Evolutionary conservation across 2,329 filamentous ascomycete genomes (phyloP).

Genomic region (Beauveria sp.): DNA sequence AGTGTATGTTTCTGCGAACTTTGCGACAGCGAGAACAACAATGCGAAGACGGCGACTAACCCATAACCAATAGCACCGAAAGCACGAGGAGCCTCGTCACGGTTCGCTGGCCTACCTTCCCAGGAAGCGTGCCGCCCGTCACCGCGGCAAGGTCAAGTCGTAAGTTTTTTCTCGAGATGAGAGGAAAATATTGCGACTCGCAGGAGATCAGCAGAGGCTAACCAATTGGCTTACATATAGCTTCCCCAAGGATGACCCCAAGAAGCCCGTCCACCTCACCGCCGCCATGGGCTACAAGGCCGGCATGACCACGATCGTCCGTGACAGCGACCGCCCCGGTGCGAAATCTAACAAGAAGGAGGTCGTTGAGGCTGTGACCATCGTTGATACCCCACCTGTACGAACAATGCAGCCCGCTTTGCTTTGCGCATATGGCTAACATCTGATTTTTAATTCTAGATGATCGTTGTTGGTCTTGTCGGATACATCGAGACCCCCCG

Average conservation of each 20-base stretch:
- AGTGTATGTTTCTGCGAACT: slow-evolving; percentile 28
- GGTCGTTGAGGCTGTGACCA: slow-evolving; percentile 79
- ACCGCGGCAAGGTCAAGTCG: slow-evolving; percentile 98
- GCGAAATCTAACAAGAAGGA: slow-evolving; percentile 99
- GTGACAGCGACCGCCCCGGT: slow-evolving; percentile 96
- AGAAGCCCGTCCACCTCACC: slow-evolving; percentile 98
- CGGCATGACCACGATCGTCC: slow-evolving; percentile 99
- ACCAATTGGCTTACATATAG: slow-evolving; percentile 36
- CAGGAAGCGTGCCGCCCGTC: slow-evolving; percentile 86
- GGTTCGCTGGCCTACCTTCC: slow-evolving; percentile 85
- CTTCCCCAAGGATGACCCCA: slow-evolving; percentile 99
- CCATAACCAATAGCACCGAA: slow-evolving; percentile 36
- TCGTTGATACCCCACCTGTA: slow-evolving; percentile 94
- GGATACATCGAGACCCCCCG: slow-evolving; percentile 99
- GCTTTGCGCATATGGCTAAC: slow-evolving; percentile 66
- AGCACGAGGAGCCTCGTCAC: slow-evolving; percentile 84
- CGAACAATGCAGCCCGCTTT: slow-evolving; percentile 77
- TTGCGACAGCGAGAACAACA: background rate
- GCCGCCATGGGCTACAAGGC: slow-evolving; percentile 99
- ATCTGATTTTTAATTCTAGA: slow-evolving; percentile 55
- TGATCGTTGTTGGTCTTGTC: slow-evolving; percentile 99
- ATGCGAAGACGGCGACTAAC: slow-evolving; percentile 4
- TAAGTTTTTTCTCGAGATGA: slow-evolving; percentile 43
- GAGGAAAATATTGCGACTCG: slow-evolving; percentile 6
- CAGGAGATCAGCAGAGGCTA: slow-evolving; percentile 16